phyloP scores from a whole-genome alignment of 495 filamentous ascomycete species.

The Aspergillus funiculosus region DNA sequence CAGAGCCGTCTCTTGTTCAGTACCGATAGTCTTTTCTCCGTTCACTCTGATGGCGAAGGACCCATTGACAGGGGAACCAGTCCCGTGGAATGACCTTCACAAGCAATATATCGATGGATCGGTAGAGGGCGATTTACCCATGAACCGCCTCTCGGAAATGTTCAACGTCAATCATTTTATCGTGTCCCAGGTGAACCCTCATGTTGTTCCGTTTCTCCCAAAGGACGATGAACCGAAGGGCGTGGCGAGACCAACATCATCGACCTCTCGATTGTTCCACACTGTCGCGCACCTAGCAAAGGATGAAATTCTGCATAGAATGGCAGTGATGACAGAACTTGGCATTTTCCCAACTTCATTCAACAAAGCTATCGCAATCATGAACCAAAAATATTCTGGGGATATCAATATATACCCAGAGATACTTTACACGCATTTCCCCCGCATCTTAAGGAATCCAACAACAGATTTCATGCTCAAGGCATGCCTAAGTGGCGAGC shows the following conservation, averaged over 20 bases:
- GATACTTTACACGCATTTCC: constrained; percentile 67
- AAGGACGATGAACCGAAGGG: constrained; percentile 58
- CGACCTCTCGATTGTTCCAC: constrained; percentile 55
- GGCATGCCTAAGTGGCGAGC: constrained; percentile 68
- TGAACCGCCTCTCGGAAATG: constrained; percentile 87
- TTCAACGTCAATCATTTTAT: constrained; percentile 99
- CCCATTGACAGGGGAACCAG: constrained; percentile 67
- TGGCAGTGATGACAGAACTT: constrained; percentile 75
- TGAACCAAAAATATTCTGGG: constrained; percentile 89
- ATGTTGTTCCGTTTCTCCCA: constrained; percentile 80
- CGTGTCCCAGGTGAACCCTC: constrained; percentile 92
- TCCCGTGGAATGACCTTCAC: constrained; percentile 77
- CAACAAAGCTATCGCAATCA: constrained; percentile 71
- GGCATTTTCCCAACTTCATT: constrained; percentile 76
- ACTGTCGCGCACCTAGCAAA: constrained; percentile 70
- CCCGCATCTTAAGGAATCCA: constrained; percentile 76
- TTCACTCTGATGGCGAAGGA: constrained; percentile 78
- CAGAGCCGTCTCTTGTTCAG: constrained; percentile 84
- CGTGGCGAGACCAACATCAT: constrained; percentile 29
- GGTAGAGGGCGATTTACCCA: constrained; percentile 89
- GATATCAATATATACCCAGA: constrained; percentile 91
- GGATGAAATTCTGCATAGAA: constrained; percentile 71
- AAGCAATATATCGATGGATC: constrained; percentile 89
- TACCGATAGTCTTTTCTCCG: constrained; percentile 79
- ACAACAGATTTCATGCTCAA: constrained; percentile 81